phyloP scores from a whole-genome alignment of 129 eudicot species.

The Chrysanthemum lavandulifolium region DNA sequence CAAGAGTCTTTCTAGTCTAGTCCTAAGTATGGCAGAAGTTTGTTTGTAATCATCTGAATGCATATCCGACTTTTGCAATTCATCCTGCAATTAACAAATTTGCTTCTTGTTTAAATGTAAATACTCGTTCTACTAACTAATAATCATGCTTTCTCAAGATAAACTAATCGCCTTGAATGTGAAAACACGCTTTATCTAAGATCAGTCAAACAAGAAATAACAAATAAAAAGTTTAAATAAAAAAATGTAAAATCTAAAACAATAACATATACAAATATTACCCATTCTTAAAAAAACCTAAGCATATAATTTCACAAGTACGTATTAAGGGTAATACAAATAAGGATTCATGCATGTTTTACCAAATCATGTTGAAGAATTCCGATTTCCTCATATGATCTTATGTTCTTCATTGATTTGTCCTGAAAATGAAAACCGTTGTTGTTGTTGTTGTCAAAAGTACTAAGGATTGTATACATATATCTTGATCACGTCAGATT shows the following conservation, averaged over 20 bases:
- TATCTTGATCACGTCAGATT: not conserved
- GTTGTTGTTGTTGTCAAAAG: slow-evolving; percentile 3
- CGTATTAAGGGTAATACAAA: not conserved
- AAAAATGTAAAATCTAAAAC: no score
- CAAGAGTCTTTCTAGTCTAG: slow-evolving; percentile 67
- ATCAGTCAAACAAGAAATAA: no score
- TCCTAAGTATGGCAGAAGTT: slow-evolving; percentile 45
- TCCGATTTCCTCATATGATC: slow-evolving; percentile 47
- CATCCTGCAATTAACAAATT: slow-evolving; percentile 43
- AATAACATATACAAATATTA: no score
- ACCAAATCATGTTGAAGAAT: slow-evolving; percentile 53
- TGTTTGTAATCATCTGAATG: slow-evolving; percentile 33
- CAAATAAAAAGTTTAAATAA: no score
- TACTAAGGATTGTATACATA: not conserved
- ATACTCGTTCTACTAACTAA: not conserved
- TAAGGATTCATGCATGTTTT: not conserved
- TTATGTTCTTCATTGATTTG: slow-evolving; percentile 34
- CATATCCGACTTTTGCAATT: slow-evolving; percentile 38
- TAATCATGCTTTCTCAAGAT: not conserved
- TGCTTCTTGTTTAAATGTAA: not conserved
- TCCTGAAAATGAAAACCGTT: slow-evolving; percentile 11
- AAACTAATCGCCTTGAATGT: no score
- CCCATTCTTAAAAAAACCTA: not conserved
- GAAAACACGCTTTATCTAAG: no score
- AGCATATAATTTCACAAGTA: not conserved